A percentile compares a stretch with the other conserved stretches of the same genome.
These are phyloP conservation scores for Trypanosoma caninum DNA, from an alignment of 208 protist species.

Conservation along the genomic window DNA sequence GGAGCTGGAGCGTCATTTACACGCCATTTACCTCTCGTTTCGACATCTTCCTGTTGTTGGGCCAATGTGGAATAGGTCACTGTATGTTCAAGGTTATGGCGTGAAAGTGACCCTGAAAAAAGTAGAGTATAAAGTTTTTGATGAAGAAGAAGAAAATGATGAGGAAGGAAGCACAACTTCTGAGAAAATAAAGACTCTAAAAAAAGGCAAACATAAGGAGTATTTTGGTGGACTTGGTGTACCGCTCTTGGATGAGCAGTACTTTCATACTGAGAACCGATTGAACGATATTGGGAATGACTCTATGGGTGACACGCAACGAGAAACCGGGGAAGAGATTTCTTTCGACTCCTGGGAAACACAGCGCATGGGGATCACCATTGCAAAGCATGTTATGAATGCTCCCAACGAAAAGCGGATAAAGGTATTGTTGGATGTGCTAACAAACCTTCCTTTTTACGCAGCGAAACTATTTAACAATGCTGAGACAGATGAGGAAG, in stretches of 20 bases:
- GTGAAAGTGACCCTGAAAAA: slow-evolving; percentile 95
- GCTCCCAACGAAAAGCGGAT: slow-evolving; percentile 50
- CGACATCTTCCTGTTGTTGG: slow-evolving; percentile 53
- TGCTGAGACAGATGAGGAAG: slow-evolving; percentile 2
- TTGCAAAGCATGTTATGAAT: slow-evolving; percentile 46
- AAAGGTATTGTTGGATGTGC: slow-evolving; percentile 59
- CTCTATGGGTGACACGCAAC: slow-evolving; percentile 28
- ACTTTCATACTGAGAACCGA: slow-evolving; percentile 25
- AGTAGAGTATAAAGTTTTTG: slow-evolving; percentile 96
- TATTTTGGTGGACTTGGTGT: slow-evolving; percentile 47
- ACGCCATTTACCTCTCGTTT: slow-evolving; percentile 33
- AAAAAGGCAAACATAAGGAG: neutral
- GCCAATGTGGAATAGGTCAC: slow-evolving; percentile 32
- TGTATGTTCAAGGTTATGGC: slow-evolving; percentile 92
- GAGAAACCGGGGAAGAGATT: slow-evolving; percentile 45
- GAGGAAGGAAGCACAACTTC: neutral
- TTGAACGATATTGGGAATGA: slow-evolving; percentile 41
- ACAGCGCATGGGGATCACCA: slow-evolving; percentile 53
- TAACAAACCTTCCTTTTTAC: slow-evolving; percentile 85
- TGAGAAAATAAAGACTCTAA: neutral
- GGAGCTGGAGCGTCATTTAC: slow-evolving; percentile 13
- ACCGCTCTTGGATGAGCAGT: slow-evolving; percentile 25
- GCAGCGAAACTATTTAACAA: slow-evolving; percentile 52
- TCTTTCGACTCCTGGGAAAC: slow-evolving; percentile 71
- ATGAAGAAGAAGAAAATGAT: slow-evolving; percentile 59